A percentile compares a stretch with the other conserved stretches of the same genome.
These are phyloP conservation scores for Torulaspora indica DNA, from an alignment of 805 yeast species.

Conservation along the genomic window DNA sequence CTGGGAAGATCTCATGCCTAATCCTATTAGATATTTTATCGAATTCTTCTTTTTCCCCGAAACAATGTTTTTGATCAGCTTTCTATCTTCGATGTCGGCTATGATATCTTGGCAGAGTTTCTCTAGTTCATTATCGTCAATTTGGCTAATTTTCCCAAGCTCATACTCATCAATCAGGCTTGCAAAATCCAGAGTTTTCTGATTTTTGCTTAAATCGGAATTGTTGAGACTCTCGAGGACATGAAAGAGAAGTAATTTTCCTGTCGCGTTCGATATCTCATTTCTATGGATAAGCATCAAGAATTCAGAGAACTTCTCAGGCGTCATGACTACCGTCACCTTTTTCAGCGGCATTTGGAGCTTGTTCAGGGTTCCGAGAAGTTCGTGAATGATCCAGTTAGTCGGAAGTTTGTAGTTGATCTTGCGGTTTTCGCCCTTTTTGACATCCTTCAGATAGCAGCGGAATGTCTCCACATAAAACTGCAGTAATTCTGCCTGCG, in stretches of 20 bases:
- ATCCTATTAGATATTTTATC: constrained; percentile 75
- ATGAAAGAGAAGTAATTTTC: constrained; percentile 59
- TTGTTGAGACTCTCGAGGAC: constrained; percentile 48
- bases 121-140: constrained; percentile 36
- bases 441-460: constrained; percentile 35
- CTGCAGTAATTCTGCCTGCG: constrained; percentile 39
- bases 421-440: constrained; percentile 13
- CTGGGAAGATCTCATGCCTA: constrained; percentile 73
- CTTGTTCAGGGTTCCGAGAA: constrained; percentile 64
- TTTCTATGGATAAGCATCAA: constrained; percentile 46
- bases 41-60: constrained; percentile 57
- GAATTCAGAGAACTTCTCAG: constrained; percentile 49
- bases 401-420: constrained; percentile 43
- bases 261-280: constrained; percentile 60
- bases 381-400: constrained; percentile 81
- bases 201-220: constrained; percentile 13
- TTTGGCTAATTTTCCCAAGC: constrained; percentile 35
- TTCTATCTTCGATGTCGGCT: constrained; percentile 38
- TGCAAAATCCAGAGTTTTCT: constrained; percentile 28
- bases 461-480: constrained; percentile 45
- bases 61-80: constrained; percentile 52
- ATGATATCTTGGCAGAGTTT: constrained; percentile 47
- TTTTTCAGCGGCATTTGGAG: constrained; percentile 38
- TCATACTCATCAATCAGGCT: constrained; percentile 53
- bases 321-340: constrained; percentile 35